Evolutionary conservation across 108 stramenopile genomes (phyloP).

Genomic region (Stephanodiscus triporus): DNA sequence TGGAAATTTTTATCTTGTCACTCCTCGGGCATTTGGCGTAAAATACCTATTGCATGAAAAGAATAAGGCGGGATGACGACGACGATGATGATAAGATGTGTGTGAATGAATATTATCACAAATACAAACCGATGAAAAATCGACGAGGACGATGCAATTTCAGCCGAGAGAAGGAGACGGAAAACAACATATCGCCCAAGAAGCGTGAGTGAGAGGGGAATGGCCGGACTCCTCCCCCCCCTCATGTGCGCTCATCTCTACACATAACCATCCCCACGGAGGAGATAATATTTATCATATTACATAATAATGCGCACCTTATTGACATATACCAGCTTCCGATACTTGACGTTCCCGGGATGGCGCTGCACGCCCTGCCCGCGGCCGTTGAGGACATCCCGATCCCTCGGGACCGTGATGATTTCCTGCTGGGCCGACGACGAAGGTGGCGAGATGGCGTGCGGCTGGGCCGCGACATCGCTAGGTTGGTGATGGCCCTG

Average conservation of each 20-base stretch:
- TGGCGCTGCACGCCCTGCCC: slow-evolving; percentile 32
- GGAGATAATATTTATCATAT: neutral
- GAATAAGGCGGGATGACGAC: neutral
- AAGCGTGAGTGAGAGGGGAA: too few species aligned
- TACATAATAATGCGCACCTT: slow-evolving; percentile 10
- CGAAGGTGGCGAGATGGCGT: neutral
- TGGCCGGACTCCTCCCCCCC: too few species aligned
- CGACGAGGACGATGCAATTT: neutral
- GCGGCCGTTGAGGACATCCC: slow-evolving; percentile 23
- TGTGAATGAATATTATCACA: neutral
- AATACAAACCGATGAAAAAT: neutral
- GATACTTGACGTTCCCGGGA: slow-evolving; percentile 33
- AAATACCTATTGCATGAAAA: neutral
- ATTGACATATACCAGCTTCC: slow-evolving; percentile 13
- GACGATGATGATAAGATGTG: neutral
- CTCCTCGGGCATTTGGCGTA: slow-evolving; percentile 16
- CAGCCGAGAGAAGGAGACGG: too few species aligned
- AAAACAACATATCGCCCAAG: too few species aligned
- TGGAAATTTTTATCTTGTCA: slow-evolving; percentile 24
- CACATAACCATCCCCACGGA: neutral
- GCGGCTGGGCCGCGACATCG: neutral
- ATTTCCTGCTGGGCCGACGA: neutral
- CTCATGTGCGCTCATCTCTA: too few species aligned
- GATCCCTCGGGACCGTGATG: neutral
- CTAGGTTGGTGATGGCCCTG: too few species aligned